phyloP scores from a whole-genome alignment of 192 early-diverging fungal genomes.

The Rhizophagus sp. region DNA sequence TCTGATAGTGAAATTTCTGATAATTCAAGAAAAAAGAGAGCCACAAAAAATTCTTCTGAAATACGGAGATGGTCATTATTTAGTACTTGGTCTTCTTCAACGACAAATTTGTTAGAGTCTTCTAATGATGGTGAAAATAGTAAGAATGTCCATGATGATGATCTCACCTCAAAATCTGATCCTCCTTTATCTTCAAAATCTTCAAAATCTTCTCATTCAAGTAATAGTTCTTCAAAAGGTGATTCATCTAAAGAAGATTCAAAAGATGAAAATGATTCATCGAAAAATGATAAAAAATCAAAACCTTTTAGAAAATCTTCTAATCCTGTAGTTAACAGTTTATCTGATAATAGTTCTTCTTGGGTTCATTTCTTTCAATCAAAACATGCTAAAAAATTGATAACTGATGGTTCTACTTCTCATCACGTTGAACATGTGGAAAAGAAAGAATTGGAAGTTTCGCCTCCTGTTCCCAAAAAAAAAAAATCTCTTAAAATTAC shows the following conservation, averaged over 20 bases:
- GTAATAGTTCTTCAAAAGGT: background rate
- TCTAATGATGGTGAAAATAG: background rate
- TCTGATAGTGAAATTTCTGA: background rate
- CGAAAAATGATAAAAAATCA: background rate
- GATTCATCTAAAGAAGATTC: too few relatives aligned
- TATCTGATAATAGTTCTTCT: background rate
- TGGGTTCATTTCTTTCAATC: slow-evolving; percentile 24
- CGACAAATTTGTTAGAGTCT: background rate
- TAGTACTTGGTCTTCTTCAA: slow-evolving; percentile 21
- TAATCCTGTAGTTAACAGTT: slow-evolving; percentile 20
- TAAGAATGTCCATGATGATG: background rate
- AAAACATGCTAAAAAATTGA: background rate
- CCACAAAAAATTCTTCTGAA: background rate
- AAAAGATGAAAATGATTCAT: too few relatives aligned
- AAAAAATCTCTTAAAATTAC: background rate
- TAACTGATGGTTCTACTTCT: background rate
- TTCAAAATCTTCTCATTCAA: background rate
- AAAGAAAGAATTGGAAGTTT: background rate
- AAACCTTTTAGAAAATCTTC: background rate
- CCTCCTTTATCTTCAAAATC: background rate
- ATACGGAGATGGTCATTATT: slow-evolving; percentile 27
- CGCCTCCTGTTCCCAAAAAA: background rate
- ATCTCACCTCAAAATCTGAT: background rate
- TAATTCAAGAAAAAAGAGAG: background rate
- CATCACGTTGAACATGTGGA: background rate